phyloP scores from a whole-genome alignment of 139 green algal genomes.

The Choricystis sp. region DNA sequence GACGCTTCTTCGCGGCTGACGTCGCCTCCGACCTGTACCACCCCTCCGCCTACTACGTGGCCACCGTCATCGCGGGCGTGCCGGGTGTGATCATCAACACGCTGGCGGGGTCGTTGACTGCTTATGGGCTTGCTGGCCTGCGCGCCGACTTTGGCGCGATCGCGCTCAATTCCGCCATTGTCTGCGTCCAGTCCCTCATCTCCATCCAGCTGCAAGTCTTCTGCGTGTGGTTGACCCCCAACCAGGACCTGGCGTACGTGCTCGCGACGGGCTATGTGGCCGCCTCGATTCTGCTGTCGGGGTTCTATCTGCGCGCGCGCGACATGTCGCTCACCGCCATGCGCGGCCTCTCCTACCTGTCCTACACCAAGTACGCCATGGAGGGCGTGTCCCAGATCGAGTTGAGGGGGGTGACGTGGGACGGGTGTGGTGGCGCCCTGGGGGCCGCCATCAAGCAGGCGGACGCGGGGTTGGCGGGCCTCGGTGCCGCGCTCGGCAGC shows the following conservation, averaged over 20 bases:
- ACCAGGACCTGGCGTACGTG: conserved; percentile 10
- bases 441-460: not conserved
- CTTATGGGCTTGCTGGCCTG: conserved; percentile 44
- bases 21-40: conserved; percentile 29
- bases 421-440: not conserved
- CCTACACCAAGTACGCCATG: conserved; percentile 9
- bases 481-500: no score
- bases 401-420: not conserved
- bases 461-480: no score
- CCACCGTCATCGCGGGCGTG: conserved; percentile 26
- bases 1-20: conserved; percentile 41
- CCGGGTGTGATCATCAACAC: conserved; percentile 31
- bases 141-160: conserved; percentile 1
- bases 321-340: conserved; percentile 4
- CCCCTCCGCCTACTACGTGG: conserved; percentile 29
- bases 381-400: not conserved
- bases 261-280: conserved; percentile 8
- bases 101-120: conserved; percentile 17
- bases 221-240: conserved; percentile 11
- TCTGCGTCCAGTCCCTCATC: conserved; percentile 11
- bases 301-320: conserved; percentile 4
- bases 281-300: conserved; percentile 5
- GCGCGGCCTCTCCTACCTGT: not conserved
- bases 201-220: conserved; percentile 13
- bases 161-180: conserved; percentile 4